A percentile compares a stretch with the other conserved stretches of the same genome.
These are phyloP conservation scores for Glycine soja DNA, from an alignment of 306 rosid species.

Conservation along the genomic window DNA sequence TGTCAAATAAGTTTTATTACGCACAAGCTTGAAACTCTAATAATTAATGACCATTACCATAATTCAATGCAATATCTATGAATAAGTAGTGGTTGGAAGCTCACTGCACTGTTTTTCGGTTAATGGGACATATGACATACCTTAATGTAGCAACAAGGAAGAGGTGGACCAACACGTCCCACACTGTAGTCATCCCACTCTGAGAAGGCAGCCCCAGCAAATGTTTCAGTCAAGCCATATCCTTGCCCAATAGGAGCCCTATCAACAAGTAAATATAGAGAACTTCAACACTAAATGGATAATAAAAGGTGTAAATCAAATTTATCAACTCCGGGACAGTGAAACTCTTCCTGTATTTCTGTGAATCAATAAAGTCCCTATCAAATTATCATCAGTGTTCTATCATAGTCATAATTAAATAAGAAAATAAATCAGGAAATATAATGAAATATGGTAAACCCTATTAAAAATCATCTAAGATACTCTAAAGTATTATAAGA, in stretches of 20 bases:
- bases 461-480: not conserved
- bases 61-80: slow-evolving; percentile 27
- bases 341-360: not conserved
- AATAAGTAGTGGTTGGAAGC: slow-evolving; percentile 30
- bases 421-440: not conserved
- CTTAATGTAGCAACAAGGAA: slow-evolving; percentile 83
- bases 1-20: not conserved
- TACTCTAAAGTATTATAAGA: not conserved
- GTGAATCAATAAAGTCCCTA: slow-evolving; percentile 1
- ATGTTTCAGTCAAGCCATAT: slow-evolving; percentile 97
- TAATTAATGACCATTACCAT: not conserved
- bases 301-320: not conserved
- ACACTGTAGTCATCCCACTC: slow-evolving; percentile 83
- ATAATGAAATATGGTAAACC: not conserved
- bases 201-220: slow-evolving; percentile 94
- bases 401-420: slow-evolving; percentile 2
- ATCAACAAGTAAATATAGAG: slow-evolving; percentile 35
- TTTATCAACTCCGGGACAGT: not conserved
- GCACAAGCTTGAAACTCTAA: slow-evolving; percentile 17
- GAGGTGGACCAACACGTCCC: slow-evolving; percentile 98
- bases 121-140: slow-evolving; percentile 45
- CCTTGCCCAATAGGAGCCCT: slow-evolving; percentile 97
- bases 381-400: not conserved
- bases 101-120: not conserved
- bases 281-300: not conserved